Evolutionary conservation across 2,329 filamentous ascomycete species (phyloP).

Genomic region (Fusarium sp.): DNA sequence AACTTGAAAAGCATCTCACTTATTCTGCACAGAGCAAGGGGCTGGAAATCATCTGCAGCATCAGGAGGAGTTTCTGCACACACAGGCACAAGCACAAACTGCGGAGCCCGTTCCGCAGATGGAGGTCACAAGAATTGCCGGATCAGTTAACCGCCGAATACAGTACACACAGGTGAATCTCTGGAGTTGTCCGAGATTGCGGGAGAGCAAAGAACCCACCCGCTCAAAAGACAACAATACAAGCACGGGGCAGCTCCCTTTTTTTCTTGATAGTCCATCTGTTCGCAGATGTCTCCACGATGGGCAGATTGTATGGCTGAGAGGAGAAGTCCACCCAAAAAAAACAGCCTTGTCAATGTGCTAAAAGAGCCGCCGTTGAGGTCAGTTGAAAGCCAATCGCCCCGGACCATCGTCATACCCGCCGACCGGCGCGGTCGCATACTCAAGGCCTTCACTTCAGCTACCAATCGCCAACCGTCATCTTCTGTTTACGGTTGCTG

Average conservation of each 20-base stretch:
- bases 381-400: constrained; percentile 31
- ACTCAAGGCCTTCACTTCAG: neutral
- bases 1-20: neutral
- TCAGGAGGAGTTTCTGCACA: neutral
- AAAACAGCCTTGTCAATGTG: constrained; percentile 1
- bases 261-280: neutral
- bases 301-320: neutral
- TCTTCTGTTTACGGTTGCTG: neutral
- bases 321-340: neutral
- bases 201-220: constrained; percentile 17
- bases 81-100: neutral
- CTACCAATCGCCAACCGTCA: constrained; percentile 4
- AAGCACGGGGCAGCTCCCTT: constrained; percentile 15
- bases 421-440: constrained; percentile 23
- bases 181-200: constrained; percentile 34
- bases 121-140: neutral
- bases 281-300: neutral
- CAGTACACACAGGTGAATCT: constrained; percentile 13
- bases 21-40: neutral
- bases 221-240: neutral
- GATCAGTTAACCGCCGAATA: constrained; percentile 7
- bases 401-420: constrained; percentile 17
- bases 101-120: neutral
- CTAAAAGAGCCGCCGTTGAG: constrained; percentile 24
- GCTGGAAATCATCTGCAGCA: neutral